Evolutionary conservation across 2,329 filamentous ascomycete species (phyloP).

Genomic region (Alternaria sp.): DNA sequence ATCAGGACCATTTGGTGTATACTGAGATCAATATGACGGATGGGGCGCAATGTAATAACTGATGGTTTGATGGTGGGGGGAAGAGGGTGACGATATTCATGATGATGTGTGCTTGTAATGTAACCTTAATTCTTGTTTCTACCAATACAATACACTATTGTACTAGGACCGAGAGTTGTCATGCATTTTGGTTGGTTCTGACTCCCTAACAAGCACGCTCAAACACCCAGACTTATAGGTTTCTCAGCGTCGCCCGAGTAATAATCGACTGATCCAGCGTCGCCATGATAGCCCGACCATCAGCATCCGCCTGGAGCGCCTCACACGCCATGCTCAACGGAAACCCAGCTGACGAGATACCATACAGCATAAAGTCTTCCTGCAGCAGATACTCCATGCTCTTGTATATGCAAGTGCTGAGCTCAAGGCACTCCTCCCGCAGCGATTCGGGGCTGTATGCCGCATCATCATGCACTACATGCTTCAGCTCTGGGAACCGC

Average conservation of each 20-base stretch:
- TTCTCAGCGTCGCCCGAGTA: not conserved
- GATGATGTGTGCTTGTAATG: not conserved
- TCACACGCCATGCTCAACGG: not conserved
- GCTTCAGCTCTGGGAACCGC: not conserved
- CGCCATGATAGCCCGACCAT: not conserved
- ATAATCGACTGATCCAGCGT: not conserved
- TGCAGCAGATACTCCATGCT: not conserved
- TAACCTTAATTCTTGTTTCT: not conserved
- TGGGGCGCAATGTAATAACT: not conserved
- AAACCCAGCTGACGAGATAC: not conserved
- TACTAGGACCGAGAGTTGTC: not conserved
- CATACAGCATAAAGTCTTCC: not conserved
- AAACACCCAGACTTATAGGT: not conserved
- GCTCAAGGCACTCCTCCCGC: not conserved
- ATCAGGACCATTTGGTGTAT: conserved; percentile 19
- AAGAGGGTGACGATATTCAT: not conserved
- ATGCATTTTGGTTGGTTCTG: not conserved
- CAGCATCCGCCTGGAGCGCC: not conserved
- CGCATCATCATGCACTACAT: not conserved
- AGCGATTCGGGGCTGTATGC: not conserved
- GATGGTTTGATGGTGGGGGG: not conserved
- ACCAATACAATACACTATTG: not conserved
- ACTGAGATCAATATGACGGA: conserved; percentile 17
- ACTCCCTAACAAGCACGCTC: not conserved
- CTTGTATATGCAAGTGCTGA: not conserved